A percentile compares a stretch with the other conserved stretches of the same genome.
phyloP scores from a whole-genome alignment of 2,329 filamentous ascomycete genomes.

The Alternaria brassicae region DNA sequence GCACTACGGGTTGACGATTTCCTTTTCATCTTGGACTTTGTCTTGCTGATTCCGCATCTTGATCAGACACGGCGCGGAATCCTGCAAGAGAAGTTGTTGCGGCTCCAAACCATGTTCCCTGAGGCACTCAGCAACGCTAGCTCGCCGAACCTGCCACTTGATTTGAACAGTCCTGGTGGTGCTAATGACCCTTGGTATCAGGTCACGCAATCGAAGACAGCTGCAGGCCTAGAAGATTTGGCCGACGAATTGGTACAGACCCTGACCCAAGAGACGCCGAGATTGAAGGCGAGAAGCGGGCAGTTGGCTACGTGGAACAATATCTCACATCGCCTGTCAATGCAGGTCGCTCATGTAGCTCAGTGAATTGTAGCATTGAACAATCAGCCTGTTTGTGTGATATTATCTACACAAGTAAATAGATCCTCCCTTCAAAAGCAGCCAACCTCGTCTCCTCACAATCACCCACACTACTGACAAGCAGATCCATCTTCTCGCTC shows the following conservation, averaged over 20 bases:
- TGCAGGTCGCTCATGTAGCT: conserved; percentile 18
- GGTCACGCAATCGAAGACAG: conserved; percentile 46
- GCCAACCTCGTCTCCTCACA: conserved; percentile 26
- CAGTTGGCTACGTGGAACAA: conserved; percentile 44
- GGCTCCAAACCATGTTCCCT: conserved; percentile 46
- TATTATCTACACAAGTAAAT: conserved; percentile 23
- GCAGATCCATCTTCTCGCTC: conserved; percentile 38
- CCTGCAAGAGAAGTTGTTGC: conserved; percentile 52
- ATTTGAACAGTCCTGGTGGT: conserved; percentile 34
- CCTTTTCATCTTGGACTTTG: conserved; percentile 59
- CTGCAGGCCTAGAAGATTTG: conserved; percentile 32
- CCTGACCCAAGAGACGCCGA: conserved; percentile 17
- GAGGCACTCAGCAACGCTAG: conserved; percentile 43
- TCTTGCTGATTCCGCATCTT: conserved; percentile 59
- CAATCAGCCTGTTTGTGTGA: neutral
- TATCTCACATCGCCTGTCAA: conserved; percentile 42
- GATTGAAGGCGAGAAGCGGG: conserved; percentile 22
- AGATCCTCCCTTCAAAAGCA: conserved; percentile 43
- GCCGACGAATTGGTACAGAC: conserved; percentile 20
- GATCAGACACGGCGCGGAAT: conserved; percentile 57
- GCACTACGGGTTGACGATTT: conserved; percentile 62
- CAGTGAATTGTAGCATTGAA: neutral
- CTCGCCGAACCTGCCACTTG: conserved; percentile 41
- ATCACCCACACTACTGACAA: conserved; percentile 32
- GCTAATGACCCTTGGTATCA: conserved; percentile 45